These are phyloP conservation scores for Exophiala spinifera DNA, from an alignment of 2,329 filamentous ascomycete species.

Conservation along the genomic window DNA sequence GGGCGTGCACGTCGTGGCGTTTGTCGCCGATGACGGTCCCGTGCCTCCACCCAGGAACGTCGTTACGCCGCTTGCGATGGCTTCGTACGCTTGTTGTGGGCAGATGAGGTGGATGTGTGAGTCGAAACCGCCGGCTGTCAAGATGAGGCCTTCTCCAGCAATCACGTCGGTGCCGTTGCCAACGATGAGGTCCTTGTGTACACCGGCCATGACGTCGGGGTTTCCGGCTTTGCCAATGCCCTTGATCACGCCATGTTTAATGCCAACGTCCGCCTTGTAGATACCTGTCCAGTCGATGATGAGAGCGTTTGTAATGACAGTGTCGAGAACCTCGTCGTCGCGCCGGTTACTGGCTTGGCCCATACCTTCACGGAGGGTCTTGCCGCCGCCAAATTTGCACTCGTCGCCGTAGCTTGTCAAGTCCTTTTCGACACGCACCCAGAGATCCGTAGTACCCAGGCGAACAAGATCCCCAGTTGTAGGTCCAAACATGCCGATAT, in stretches of 20 bases:
- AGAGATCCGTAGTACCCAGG: constrained; percentile 79
- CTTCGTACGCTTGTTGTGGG: constrained; percentile 83
- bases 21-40: constrained; percentile 86
- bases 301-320: constrained; percentile 84
- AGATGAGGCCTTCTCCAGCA: constrained; percentile 82
- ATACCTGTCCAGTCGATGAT: constrained; percentile 90
- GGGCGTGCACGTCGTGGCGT: constrained; percentile 90
- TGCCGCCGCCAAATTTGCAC: constrained; percentile 92
- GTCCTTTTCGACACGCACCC: constrained; percentile 87
- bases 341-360: constrained; percentile 78
- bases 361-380: constrained; percentile 93
- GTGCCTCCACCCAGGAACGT: constrained; percentile 89
- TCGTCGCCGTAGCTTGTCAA: constrained; percentile 84
- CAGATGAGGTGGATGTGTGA: constrained; percentile 94
- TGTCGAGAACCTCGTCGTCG: constrained; percentile 71
- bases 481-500: constrained; percentile 87
- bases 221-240: constrained; percentile 94
- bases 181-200: constrained; percentile 73
- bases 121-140: constrained; percentile 88
- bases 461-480: constrained; percentile 83
- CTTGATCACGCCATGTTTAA: constrained; percentile 81
- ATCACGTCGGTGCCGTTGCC: constrained; percentile 89
- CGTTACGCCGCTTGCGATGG: constrained; percentile 80
- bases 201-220: constrained; percentile 93
- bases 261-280: constrained; percentile 93